These are phyloP conservation scores for Calocera viscosa DNA, from an alignment of 768 basidiomycete species.

Conservation along the genomic window DNA sequence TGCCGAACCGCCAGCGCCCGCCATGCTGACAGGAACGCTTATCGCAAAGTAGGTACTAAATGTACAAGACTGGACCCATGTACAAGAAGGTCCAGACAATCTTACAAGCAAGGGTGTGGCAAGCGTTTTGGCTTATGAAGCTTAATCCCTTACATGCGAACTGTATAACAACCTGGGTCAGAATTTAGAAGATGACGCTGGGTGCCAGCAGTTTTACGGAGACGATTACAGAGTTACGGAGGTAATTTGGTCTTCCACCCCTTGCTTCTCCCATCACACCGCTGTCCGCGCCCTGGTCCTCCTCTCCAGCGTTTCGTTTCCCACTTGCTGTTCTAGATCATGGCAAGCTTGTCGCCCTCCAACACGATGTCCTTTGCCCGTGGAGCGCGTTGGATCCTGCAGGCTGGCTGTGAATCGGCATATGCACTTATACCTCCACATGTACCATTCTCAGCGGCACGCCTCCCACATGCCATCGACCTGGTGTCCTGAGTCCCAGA, in stretches of 20 bases:
- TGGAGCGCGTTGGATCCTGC: not conserved
- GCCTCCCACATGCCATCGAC: not conserved
- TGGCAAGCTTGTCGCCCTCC: not conserved
- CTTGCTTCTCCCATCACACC: not conserved
- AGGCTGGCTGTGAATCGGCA: not conserved
- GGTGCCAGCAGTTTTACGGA: constrained; percentile 8
- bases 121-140: not conserved
- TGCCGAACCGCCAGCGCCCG: not conserved
- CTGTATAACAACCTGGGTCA: not conserved
- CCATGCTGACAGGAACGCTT: not conserved
- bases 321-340: not conserved
- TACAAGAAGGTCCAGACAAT: not conserved
- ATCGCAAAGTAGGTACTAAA: too few species aligned
- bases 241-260: not conserved
- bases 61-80: too few species aligned
- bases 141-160: not conserved
- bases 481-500: not conserved
- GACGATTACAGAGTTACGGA: not conserved
- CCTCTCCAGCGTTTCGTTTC: not conserved
- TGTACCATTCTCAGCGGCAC: not conserved
- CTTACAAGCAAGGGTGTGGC: not conserved
- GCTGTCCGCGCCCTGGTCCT: not conserved
- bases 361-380: not conserved
- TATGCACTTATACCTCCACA: not conserved
- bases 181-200: not conserved